Evolutionary conservation across 176 grass and related monocot species (phyloP), one percentile per base, ranked within the genome.

Genomic region (Sorghum bicolor): DNA sequence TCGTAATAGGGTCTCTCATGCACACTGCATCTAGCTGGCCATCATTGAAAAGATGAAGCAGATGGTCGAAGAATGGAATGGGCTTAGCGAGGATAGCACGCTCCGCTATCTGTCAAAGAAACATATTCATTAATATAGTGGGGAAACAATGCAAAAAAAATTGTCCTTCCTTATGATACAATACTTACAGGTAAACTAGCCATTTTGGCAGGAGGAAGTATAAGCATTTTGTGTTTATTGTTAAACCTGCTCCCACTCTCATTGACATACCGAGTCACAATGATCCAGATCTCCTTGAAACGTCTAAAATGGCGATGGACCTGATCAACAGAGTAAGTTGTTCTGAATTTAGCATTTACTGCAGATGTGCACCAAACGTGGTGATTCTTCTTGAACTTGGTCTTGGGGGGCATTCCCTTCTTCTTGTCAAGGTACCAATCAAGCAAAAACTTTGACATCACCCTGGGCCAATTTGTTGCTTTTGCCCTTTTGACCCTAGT

Each of bases 371-470:
- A 90, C 70, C 68, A 82, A 67, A 73, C 22, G 61, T 86, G 83
- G 66, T 90, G 79, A 19, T 65, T 77, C 83, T 90, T 86, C 79
- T 90, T 90, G 73, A 90, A 86, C 45, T 86, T 86, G 73, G 78
- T 72, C 66, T 90, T 90, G 55, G 88, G 83, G 39, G 65, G 88
- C 88, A 90, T 82, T 48, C 37, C 78, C 58, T 78, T 86, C 28
- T 89, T 89, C 79, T 78, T 90, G 44, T 86, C 78, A 72, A 90
- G 88, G 73, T 90, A 90, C 88, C 83, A 90, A 58, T 82, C 79
- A 86, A 86, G 88, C 37, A 90, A 29, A 90, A 86, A 90, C 58
- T 86, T 89, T 29, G 88, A 90, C 79, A 90, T 90, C 22, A 86
- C 66, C 53, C 58, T 78, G 19, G 88, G 88, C 88, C 83, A 90